Conservation (phyloP, 208 protist genomes). For the Trypanosoma platydactyli region DNA sequence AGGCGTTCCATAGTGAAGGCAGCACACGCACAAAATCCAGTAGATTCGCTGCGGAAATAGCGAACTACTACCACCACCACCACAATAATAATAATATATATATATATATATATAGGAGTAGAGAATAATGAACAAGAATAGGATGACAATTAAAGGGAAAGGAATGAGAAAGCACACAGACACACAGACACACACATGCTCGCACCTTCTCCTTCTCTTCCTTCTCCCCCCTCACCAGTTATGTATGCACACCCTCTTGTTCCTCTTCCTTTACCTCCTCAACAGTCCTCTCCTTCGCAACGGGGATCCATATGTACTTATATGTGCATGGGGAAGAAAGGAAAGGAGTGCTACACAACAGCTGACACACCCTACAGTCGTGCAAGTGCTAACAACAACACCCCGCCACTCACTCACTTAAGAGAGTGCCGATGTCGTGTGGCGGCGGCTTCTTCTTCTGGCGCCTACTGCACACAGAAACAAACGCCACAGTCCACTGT, state of each 20-base stretch:
- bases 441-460: neutral
- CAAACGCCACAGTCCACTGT: too few relatives aligned
- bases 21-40: too few relatives aligned
- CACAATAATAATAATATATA: neutral
- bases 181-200: neutral
- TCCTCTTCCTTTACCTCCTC: neutral
- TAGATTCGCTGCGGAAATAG: too few relatives aligned
- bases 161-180: neutral
- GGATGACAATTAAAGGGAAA: neutral
- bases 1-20: too few relatives aligned
- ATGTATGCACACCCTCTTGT: too few relatives aligned
- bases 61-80: too few relatives aligned
- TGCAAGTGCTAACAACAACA: neutral
- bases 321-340: too few relatives aligned
- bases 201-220: conserved; percentile 5
- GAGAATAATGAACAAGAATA: neutral
- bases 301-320: neutral
- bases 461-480: too few relatives aligned
- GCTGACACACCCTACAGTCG: too few relatives aligned
- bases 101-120: conserved; percentile 9
- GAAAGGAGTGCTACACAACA: neutral
- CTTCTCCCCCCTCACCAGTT: neutral
- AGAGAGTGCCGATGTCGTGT: neutral
- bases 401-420: neutral
- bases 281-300: neutral